Evolutionary conservation across 1,284 basidiomycete genomes (phyloP), one percentile per base, ranked within the genome.

Genomic region (Sporisorium sorghi): DNA sequence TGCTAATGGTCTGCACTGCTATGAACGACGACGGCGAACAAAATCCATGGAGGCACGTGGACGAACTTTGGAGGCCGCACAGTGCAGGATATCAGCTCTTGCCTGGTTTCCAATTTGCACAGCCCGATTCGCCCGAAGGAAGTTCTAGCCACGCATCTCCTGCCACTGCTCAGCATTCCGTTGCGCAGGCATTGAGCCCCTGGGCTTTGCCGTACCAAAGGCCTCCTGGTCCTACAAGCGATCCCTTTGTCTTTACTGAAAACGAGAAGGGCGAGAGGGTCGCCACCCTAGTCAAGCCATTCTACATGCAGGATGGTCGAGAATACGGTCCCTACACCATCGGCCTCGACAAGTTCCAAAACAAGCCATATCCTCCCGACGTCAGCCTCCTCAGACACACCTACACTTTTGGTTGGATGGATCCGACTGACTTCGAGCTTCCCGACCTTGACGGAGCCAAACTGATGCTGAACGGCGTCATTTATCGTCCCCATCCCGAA

Each of bases 401-500:
- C 14, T 46, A 48, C 28, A 7, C 5, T 1, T 14, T 23, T 8
- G 32, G 19, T 6, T 15, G 3, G 1, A 17, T 28, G 33, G 3
- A 11, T 2, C 50, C 58, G 4, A 17, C 14, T 2, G 24, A 40
- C 12, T 60, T 47, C n/a, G 50, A 52, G n/a, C 14, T 8, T 0
- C 28, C 5, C 37, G 26, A 5, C 3, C 8, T 23, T 43, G 1
- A 9, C 2, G 6, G 1, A 7, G 10, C 3, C 8, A 7, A n/a
- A 1, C 1, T 0, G 21, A 21, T 17, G 14, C 17, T 19, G 21
- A 26, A 9, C 1, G 8, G 3, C 4, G 7, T 39, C n/a, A 28
- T 55, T 23, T 62, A 15, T 26, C 52, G 59, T 12, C 59, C 59
- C 3, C 30, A 55, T 1, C 59, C 59, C n/a, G 17, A 43, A 0